Base-by-base conservation (phyloP, 228 moss, liverwort and hornwort species). In the Sphagnum magellanicum region DNA sequence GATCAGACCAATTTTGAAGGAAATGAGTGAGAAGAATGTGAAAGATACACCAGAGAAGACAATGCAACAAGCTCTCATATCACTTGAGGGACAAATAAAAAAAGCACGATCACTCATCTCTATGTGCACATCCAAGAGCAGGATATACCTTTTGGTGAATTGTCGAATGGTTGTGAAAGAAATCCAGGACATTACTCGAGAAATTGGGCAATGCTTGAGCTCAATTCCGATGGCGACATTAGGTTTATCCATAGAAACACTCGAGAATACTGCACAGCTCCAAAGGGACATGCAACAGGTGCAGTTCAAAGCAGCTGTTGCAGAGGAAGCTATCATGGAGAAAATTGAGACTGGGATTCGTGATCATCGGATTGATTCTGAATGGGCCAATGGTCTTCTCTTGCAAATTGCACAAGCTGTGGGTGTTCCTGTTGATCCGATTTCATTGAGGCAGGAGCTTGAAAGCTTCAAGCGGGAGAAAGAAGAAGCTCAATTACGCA, bases 261-360 rank as follows among this genome's bases (percentile, higher is more conserved):
- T 85, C 59, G 79, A 82, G 55, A 75, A 68, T 8, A 81, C 87
- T 48, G 83, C 83, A 71, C 78, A 80, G 68, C 72, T 96, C 60
- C 84, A 81, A 15, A 76, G 66, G 63, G 77, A 86, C 5, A 93
- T 97, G 96, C 88, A 88, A 53, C 79, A 81, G 52, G 88, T 85
- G 5, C 91, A 83, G 63, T 91, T 85, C 69, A 80, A 81, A 68
- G 83, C 81, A 6, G 76, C 85, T 8, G 75, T 81, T 51, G 16
- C 80, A 11, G 89, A 96, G 75, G 91, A 93, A 71, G 91, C 88
- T 32, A 82, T 97, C n/a, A 66, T 87, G 14, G 81, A 91, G 49
- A 84, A 84, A 67, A 88, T 96, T 50, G 86, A 83, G 53, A 81
- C 73, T 16, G 96, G 91, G 9, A 84, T 97, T 59, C 86, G 91